Percentiles rank a stretch among this genome's conserved stretches.
These are phyloP conservation scores for Clitopilus hobsonii DNA, from an alignment of 768 basidiomycete genomes.

Conservation along the genomic window DNA sequence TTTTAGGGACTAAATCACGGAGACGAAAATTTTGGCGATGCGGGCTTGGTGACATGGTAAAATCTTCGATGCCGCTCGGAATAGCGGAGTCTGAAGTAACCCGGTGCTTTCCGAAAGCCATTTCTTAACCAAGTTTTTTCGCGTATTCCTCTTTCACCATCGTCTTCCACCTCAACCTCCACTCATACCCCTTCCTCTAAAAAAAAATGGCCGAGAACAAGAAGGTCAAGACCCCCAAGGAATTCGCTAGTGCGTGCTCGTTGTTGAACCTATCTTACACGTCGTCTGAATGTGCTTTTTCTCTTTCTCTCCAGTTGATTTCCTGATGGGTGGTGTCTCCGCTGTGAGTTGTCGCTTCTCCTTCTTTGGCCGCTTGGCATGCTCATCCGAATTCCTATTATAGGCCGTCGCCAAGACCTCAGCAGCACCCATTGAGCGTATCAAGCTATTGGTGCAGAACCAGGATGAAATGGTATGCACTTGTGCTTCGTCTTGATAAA, in stretches of 20 bases:
- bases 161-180: conserved; percentile 50
- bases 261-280: conserved; percentile 4
- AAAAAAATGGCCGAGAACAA: conserved; percentile 78
- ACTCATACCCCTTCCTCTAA: conserved; percentile 43
- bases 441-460: conserved; percentile 97
- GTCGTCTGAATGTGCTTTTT: conserved; percentile 13
- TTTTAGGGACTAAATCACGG: not conserved
- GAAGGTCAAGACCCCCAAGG: conserved; percentile 87
- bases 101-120: conserved; percentile 46
- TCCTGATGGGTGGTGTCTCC: conserved; percentile 95
- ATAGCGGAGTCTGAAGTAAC: conserved; percentile 38
- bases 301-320: conserved; percentile 61
- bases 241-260: conserved; percentile 69
- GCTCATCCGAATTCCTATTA: conserved; percentile 15
- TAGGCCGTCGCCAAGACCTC: conserved; percentile 98
- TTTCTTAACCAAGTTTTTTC: conserved; percentile 44
- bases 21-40: conserved; percentile 1
- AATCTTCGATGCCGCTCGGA: conserved; percentile 13
- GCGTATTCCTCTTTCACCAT: conserved; percentile 21
- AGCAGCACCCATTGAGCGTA: conserved; percentile 99
- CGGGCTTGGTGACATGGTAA: not conserved
- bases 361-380: not conserved
- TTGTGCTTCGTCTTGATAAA: not conserved
- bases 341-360: conserved; percentile 50
- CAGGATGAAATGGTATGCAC: conserved; percentile 96